Evolutionary conservation across 192 early-diverging fungal species (phyloP), one percentile per base, ranked within the genome.

Genomic region (Rhizophagus prolifer): DNA sequence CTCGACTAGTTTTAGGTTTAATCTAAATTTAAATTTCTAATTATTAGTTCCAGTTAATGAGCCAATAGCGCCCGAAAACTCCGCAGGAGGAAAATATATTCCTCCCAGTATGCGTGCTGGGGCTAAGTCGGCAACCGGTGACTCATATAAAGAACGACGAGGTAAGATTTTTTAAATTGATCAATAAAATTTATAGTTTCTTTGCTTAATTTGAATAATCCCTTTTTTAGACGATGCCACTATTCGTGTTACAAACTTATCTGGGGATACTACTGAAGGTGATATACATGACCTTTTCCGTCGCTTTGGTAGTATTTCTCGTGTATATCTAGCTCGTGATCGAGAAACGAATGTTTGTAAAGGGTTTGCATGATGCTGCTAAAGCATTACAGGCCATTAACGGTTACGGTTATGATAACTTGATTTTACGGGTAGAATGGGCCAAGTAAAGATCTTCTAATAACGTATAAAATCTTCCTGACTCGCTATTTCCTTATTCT

Each of bases 221-320:
- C 41, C 1, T 63, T 76, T 30, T 62, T 34, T 34, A 76, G 74
- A 93, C 58, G 75, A 82, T 78, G 87, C 90, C 34, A 92, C 90
- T 26, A 84, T 99, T 58, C 94, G 97, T 81, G 94, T 99, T 78
- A 94, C 95, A 67, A 99, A 99, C 84, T 84, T 99, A 82, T 97
- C 96, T 21, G 97, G 96, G 84, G 94, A 98, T 73, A 92, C 91
- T 31, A 91, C 90, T 60, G 95, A 99, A 71, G 85, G 81, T 36
- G 97, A 99, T 81, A 88, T 99, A 70, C 88, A 90, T 75, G 95
- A 97, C 64, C 88, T 99, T 58, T 93, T 95, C 86, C 85, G 85
- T 69, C 89, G 91, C 31, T 98, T 98, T 77, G 97, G 97, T 67
- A 83, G 82, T 75, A 91, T 94, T 34, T 86, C 88, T 14, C 92